Conservation (phyloP, 2,329 filamentous ascomycete genomes). For the Stagonosporopsis tanaceti region DNA sequence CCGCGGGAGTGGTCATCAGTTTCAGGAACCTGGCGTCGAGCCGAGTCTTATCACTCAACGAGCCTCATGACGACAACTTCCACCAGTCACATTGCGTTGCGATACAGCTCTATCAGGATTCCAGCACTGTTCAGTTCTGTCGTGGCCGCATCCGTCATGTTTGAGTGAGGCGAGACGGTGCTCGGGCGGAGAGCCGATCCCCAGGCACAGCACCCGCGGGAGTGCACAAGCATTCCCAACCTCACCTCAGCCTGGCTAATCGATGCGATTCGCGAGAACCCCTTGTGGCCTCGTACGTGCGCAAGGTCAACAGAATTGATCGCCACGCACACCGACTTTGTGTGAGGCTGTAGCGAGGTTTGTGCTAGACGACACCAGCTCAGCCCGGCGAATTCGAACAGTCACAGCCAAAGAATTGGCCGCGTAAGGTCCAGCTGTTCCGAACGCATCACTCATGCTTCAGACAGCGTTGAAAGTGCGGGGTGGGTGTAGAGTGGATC, state of each 20-base stretch:
- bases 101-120: neutral
- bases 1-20: conserved; percentile 11
- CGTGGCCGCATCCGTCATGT: conserved; percentile 8
- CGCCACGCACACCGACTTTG: conserved; percentile 21
- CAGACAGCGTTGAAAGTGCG: conserved; percentile 25
- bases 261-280: conserved; percentile 18
- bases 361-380: neutral
- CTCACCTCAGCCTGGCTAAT: conserved; percentile 13
- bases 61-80: conserved; percentile 10
- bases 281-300: conserved; percentile 19
- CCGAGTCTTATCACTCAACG: conserved; percentile 7
- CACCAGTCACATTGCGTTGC: neutral
- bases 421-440: conserved; percentile 21
- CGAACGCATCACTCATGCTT: conserved; percentile 19
- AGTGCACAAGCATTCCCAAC: conserved; percentile 23
- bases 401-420: conserved; percentile 1
- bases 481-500: conserved; percentile 21
- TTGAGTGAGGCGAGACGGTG: conserved; percentile 14
- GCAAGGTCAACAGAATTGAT: conserved; percentile 19
- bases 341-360: neutral
- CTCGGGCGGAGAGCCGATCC: conserved; percentile 24
- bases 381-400: neutral
- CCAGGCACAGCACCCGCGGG: conserved; percentile 20
- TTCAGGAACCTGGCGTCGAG: conserved; percentile 1
- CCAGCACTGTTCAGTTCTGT: neutral